phyloP scores from a whole-genome alignment of 495 filamentous ascomycete genomes.

The Talaromyces adpressus region DNA sequence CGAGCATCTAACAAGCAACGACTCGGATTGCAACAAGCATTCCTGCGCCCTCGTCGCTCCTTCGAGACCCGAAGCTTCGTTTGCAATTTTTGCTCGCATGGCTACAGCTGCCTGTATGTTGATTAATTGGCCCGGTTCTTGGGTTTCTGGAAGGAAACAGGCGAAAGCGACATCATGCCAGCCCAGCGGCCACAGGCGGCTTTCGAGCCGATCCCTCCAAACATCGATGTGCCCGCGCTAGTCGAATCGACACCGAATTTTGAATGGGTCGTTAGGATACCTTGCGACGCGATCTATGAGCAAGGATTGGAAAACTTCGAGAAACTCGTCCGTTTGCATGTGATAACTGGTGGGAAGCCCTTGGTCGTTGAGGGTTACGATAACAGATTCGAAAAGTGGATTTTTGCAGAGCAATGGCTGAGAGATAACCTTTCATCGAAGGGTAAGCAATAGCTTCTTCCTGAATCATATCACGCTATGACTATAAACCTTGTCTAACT shows the following conservation, averaged over 20 bases:
- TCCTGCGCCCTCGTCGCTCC: not conserved
- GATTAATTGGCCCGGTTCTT: not conserved
- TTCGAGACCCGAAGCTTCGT: not conserved
- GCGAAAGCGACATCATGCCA: conserved; percentile 48
- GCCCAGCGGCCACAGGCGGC: conserved; percentile 55
- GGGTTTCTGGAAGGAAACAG: not conserved
- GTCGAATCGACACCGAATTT: conserved; percentile 78
- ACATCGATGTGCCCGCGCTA: conserved; percentile 65
- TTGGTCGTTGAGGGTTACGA: conserved; percentile 85
- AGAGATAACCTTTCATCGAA: conserved; percentile 64
- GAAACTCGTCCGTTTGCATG: conserved; percentile 67
- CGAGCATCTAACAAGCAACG: not conserved
- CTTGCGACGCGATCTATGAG: conserved; percentile 63
- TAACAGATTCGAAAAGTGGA: conserved; percentile 53
- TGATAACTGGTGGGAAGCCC: conserved; percentile 76
- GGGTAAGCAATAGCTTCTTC: conserved; percentile 34
- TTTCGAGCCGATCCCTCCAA: conserved; percentile 80
- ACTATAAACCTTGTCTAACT: not conserved
- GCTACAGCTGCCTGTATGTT: too few relatives aligned
- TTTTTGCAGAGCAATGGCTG: conserved; percentile 79
- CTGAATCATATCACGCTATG: not conserved
- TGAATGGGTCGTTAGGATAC: conserved; percentile 68
- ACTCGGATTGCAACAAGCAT: not conserved
- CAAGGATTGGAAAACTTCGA: conserved; percentile 71
- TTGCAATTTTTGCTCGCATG: not conserved